Evolutionary conservation across 768 basidiomycete genomes (phyloP).

Genomic region (Sistotremastrum niveocremeum): DNA sequence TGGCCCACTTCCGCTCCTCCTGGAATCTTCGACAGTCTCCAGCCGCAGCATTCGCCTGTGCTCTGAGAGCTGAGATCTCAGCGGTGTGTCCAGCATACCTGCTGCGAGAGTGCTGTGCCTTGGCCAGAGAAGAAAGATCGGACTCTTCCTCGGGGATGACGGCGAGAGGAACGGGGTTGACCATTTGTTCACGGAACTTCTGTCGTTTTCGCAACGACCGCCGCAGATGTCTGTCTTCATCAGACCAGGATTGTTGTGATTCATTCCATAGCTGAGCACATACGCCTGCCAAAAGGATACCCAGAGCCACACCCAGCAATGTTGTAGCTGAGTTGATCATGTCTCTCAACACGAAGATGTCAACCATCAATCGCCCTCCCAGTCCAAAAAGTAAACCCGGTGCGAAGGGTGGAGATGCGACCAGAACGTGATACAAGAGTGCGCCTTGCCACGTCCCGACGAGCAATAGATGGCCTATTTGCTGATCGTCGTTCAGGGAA

Average conservation of each 20-base stretch:
- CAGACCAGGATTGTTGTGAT: slow-evolving; percentile 13
- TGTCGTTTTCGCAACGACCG: slow-evolving; percentile 11
- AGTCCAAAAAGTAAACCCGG: slow-evolving; percentile 45
- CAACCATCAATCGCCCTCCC: slow-evolving; percentile 46
- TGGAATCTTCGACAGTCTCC: slow-evolving; percentile 71
- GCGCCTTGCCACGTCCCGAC: slow-evolving; percentile 66
- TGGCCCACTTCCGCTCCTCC: slow-evolving; percentile 81
- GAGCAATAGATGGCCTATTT: slow-evolving; percentile 46
- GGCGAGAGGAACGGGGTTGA: not conserved
- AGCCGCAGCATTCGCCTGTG: slow-evolving; percentile 69
- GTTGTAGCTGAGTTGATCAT: slow-evolving; percentile 41
- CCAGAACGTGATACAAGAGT: slow-evolving; percentile 53
- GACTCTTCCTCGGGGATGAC: not conserved
- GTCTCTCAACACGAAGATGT: slow-evolving; percentile 45
- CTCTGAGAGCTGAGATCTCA: slow-evolving; percentile 61
- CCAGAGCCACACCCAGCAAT: slow-evolving; percentile 52
- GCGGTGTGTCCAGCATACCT: slow-evolving; percentile 3
- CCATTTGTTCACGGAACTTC: not conserved
- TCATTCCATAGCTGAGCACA: slow-evolving; percentile 41
- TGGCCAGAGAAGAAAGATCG: not conserved
- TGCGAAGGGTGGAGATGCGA: slow-evolving; percentile 36
- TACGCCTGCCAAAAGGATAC: slow-evolving; percentile 58
- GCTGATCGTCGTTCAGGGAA: too few species aligned
- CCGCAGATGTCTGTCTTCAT: slow-evolving; percentile 6
- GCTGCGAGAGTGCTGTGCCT: not conserved